Base-by-base conservation (phyloP, 345 rosid genomes). In the Clarkia xantiana region DNA sequence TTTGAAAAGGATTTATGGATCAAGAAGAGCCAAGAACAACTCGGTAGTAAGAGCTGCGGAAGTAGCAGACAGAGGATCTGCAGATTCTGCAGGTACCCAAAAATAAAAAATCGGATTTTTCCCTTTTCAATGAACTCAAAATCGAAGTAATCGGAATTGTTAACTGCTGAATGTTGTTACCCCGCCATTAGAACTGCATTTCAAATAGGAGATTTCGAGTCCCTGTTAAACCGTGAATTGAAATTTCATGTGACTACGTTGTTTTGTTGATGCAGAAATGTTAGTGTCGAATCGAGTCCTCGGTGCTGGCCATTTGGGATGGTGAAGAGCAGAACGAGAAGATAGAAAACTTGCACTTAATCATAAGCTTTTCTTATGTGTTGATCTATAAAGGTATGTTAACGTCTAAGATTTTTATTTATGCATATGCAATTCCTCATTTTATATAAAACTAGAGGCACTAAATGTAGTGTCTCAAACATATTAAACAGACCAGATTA, bases 401-500 rank as follows among this genome's bases (percentile, higher is more conserved):
- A n/a, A n/a, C n/a, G n/a, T n/a, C n/a, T n/a, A n/a, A n/a, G n/a
- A n/a, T n/a, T n/a, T n/a, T n/a, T n/a, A n/a, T n/a, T n/a, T n/a
- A n/a, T n/a, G n/a, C n/a, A 22, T 2, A 22, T 22, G 25, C 25
- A 22, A 22, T 22, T 22, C 25, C 5, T 22, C 25, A 5, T 22
- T 22, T 23, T 23, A 29, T 29, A 10, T 29, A 29, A 29, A 29
- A 29, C 9, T 2, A 29, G 36, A 29, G 36, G 36, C 8, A 29
- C 36, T 29, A 29, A 29, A 29, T 29, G 9, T n/a, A n/a, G n/a
- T 29, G 9, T 7, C 36, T 3, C 36, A 29, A 29, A 29, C 8
- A 29, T 29, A 29, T 5, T 29, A 29, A 29, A 29, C n/a, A 10
- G 36, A 29, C 36, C 97, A 90, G 73, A 86, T 90, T 58, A 86